Evolutionary conservation across 495 filamentous ascomycete genomes (phyloP), one percentile per base, ranked within the genome.

Genomic region (Trichoderma orchidacearum): DNA sequence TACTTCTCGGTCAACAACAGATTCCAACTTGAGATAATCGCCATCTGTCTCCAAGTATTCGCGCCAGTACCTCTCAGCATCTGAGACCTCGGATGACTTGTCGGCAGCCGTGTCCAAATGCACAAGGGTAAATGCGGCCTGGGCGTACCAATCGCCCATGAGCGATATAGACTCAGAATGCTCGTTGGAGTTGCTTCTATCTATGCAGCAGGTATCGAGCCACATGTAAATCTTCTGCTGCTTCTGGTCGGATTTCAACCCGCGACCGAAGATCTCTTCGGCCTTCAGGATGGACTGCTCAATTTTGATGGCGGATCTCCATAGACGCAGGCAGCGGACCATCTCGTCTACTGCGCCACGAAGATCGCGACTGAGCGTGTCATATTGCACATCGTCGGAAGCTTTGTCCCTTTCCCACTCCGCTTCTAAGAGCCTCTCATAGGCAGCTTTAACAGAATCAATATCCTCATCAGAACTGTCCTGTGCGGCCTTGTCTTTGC

Each of bases 111-210:
- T 72, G 59, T 75, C 72, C 5, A 78, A 59, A 51, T 77, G 72
- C 21, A 76, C 74, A 30, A 76, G 59, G 34, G 70, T 74, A 56
- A 73, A 72, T 30, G 74, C 72, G 21, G 74, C 72, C 53, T 71
- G 67, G 3, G 65, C 66, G 60, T 78, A 77, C 74, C 74, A 79
- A 30, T 75, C 70, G 9, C 71, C 72, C 73, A 76, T 76, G 30
- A 69, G 66, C 8, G 73, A 69, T 41, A 77, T 59, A 11, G 73
- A 71, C 57, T 71, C 67, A 17, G 64, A 66, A 17, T 70, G 62
- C 59, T 75, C 74, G 21, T 63, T 64, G 18, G 58, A 64, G 53
- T 72, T 67, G 1, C 58, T 56, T 54, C 74, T 77, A 61, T 77
- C 68, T 60, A 48, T 48, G 21, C 41, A 48, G 6, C 41, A 48